Evolutionary conservation across 2,329 filamentous ascomycete species (phyloP), one percentile per base, ranked within the genome.

Genomic region (Allantophomopsis lycopodina): DNA sequence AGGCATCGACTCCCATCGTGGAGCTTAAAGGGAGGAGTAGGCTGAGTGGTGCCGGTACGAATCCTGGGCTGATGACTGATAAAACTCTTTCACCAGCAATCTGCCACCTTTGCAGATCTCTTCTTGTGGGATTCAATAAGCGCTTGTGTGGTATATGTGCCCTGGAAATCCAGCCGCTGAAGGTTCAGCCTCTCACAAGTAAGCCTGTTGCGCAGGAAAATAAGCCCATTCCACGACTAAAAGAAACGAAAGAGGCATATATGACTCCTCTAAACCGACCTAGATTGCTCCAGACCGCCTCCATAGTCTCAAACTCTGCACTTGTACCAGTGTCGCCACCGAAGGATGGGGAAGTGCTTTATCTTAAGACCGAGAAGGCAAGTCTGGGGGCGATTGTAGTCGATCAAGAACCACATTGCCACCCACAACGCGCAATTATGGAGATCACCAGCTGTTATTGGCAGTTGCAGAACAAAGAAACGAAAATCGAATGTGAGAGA

Each of bases 191-290:
- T 12, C 8, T 28, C 7, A 28, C 5, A 8, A 28, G 23, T 4
- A 28, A 28, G 23, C 23, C 23, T 28, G 11, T 28, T 7, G 34
- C 36, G 11, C 32, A 37, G 7, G 37, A 45, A n/a, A 40, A 44
- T 13, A 42, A 40, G n/a, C 43, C 46, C 7, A 46, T 36, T 2
- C 43, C 44, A 7, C 43, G 46, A 4, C 32, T 44, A 15, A 45
- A 47, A 17, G 41, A 45, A 28, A 18, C 18, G 11, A 44, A 44
- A 34, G 7, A 17, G 41, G 44, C 28, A 18, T 16, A 11, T 41
- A 44, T 3, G 7, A 34, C 16, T 14, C 5, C 16, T 15, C 32
- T 12, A 34, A 34, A 2, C 11, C n/a, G 6, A 14, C 32, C 32
- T 14, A 34, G 12, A 34, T 7, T 34, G 7, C 13, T 12, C 15